Evolutionary conservation across 2,329 filamentous ascomycete species (phyloP).

Genomic region (Albophoma yamanashiensis): DNA sequence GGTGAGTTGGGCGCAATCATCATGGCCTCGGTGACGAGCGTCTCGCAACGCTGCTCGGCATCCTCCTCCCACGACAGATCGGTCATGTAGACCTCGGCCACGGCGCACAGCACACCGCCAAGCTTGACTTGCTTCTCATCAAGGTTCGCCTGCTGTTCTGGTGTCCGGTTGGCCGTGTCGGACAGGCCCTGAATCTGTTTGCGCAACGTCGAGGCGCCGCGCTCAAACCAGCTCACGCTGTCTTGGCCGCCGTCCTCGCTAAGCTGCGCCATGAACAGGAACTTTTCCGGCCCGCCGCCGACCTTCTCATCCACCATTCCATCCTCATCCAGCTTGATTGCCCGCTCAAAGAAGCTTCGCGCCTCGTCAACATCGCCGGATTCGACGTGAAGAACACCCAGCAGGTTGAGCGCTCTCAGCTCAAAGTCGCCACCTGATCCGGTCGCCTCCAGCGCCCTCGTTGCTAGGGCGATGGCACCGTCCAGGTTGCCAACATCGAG

Average conservation of each 20-base stretch:
- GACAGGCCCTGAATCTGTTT: constrained; percentile 57
- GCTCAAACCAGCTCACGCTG: constrained; percentile 57
- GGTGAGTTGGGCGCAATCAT: constrained; percentile 70
- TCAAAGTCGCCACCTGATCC: constrained; percentile 37
- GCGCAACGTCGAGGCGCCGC: constrained; percentile 62
- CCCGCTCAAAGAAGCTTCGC: constrained; percentile 58
- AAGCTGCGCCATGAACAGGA: constrained; percentile 87
- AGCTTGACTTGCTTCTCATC: constrained; percentile 70
- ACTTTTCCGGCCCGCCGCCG: constrained; percentile 86
- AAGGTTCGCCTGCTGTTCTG: constrained; percentile 30
- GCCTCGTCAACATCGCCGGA: constrained; percentile 72
- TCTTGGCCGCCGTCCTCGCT: constrained; percentile 59
- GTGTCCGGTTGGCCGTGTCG: constrained; percentile 26
- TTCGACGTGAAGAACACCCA: constrained; percentile 76
- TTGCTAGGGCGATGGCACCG: constrained; percentile 27
- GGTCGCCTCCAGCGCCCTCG: constrained; percentile 30
- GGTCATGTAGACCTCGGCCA: constrained; percentile 98
- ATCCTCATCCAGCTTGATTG: constrained; percentile 66
- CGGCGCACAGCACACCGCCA: constrained; percentile 83
- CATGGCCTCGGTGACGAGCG: constrained; percentile 81
- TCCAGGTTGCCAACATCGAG: constrained; percentile 31
- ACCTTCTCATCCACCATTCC: constrained; percentile 58
- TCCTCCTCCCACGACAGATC: constrained; percentile 89
- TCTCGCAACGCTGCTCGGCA: constrained; percentile 80
- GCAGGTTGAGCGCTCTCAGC: constrained; percentile 59